These are phyloP conservation scores for Speleostelium caveatum DNA, from an alignment of 78 protist species.

Conservation along the genomic window DNA sequence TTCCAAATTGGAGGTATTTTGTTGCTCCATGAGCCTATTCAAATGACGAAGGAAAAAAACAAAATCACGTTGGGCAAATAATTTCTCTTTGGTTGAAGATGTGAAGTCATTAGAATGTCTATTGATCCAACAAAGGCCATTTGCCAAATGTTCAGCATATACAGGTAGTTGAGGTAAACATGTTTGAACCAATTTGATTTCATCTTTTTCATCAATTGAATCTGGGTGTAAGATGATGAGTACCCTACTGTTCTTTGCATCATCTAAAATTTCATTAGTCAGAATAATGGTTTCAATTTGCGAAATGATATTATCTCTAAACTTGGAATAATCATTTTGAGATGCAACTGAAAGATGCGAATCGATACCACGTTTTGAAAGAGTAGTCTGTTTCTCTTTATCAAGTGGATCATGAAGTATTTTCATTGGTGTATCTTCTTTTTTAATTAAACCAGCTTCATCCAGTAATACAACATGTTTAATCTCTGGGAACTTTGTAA, in stretches of 20 bases:
- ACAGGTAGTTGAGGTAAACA: not conserved
- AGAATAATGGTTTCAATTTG: conserved; percentile 21
- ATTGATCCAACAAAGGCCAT: not conserved
- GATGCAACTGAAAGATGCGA: too few relatives aligned
- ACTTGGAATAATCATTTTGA: too few relatives aligned
- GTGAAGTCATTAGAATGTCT: conserved; percentile 1
- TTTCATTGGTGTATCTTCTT: conserved; percentile 58
- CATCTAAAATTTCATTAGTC: conserved; percentile 47
- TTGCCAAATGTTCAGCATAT: not conserved
- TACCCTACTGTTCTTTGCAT: conserved; percentile 43
- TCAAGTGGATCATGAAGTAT: conserved; percentile 57
- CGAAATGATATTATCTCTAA: not conserved
- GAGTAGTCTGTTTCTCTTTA: not conserved
- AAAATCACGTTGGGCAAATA: conserved; percentile 54
- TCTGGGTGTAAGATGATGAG: conserved; percentile 9
- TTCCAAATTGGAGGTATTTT: not conserved
- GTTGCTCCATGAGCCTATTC: not conserved
- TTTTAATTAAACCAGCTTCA: conserved; percentile 67
- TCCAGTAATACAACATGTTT: conserved; percentile 44
- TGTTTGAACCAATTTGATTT: conserved; percentile 29
- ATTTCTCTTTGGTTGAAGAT: not conserved
- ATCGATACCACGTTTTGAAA: not conserved
- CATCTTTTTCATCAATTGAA: conserved; percentile 12
- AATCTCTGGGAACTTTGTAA: not conserved
- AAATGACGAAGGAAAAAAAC: conserved; percentile 34